phyloP scores from a whole-genome alignment of 495 filamentous ascomycete species.

The Penicillium dipodomyicola region DNA sequence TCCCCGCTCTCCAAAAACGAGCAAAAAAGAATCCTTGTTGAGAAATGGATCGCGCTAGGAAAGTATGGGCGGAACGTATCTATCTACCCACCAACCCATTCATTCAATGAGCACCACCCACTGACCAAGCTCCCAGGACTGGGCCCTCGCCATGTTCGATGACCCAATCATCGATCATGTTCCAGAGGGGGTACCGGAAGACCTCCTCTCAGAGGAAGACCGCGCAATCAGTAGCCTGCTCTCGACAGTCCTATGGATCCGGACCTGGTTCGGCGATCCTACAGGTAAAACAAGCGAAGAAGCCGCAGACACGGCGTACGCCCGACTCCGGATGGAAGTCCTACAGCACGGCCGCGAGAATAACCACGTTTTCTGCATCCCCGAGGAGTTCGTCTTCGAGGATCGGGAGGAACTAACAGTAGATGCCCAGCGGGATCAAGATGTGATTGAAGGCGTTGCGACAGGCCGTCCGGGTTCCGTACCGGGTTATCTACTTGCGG shows the following conservation, averaged over 20 bases:
- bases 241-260: constrained; percentile 11
- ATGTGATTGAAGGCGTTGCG: constrained; percentile 6
- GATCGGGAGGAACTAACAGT: constrained; percentile 6
- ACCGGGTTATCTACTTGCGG: constrained; percentile 12
- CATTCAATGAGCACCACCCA: not conserved
- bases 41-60: constrained; percentile 7
- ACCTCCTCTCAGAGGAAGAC: constrained; percentile 9
- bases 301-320: constrained; percentile 11
- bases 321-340: constrained; percentile 1
- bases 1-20: constrained; percentile 1
- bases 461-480: constrained; percentile 6
- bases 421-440: not conserved
- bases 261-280: constrained; percentile 18
- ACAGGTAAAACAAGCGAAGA: constrained; percentile 5
- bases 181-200: constrained; percentile 1
- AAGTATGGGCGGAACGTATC: constrained; percentile 3
- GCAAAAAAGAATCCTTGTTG: constrained; percentile 3
- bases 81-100: not conserved
- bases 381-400: constrained; percentile 12
- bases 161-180: constrained; percentile 1
- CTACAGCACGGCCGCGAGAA: constrained; percentile 2
- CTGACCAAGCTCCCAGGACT: constrained; percentile 1
- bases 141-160: not conserved
- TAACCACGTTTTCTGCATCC: constrained; percentile 3
- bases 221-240: constrained; percentile 7